Base-by-base conservation (phyloP, 192 early-diverging fungal species). In the Chytriomyces sp. region DNA sequence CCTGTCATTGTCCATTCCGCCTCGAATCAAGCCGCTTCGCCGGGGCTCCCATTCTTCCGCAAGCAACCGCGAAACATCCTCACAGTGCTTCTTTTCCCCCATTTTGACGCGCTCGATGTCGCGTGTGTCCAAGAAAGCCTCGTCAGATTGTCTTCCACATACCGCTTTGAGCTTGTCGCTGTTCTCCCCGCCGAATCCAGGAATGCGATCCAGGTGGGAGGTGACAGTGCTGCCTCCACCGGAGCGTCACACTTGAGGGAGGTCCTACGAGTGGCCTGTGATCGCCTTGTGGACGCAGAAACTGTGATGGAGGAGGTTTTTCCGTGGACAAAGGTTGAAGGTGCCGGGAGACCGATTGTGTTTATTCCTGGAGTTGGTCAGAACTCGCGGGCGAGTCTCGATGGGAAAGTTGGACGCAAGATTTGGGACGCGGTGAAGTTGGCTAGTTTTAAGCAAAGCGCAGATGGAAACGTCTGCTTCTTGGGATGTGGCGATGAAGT, bases 41-140 rank as follows among this genome's bases (percentile, higher is more conserved):
- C 65, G 5, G 31, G 10, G 19, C 36, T 49, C 17, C 14, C 44
- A 49, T n/a, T 49, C 17, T 49, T 49, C 22, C 22, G 44, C 65
- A 33, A 33, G 7, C 10, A 55, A 68, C 52, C n/a, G n/a, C 7
- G n/a, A 32, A 10, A 36, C 49, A 33, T 39, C 22, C 37, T 73
- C 5, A 52, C 33, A 4, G 33, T 64, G 19, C 14, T 64, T n/a
- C 34, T 73, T 8, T 30, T 63, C 62, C n/a, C 14, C 25, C 26
- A 54, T 5, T 75, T 58, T 30, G 73, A 68, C 36, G 10, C 32
- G 7, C 54, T 69, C 36, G 65, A 66, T 38, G 17, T 75, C 1
- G 73, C 65, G 19, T 33, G 52, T 12, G 57, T 59, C 19, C n/a
- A 56, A 19, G 66, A 69, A 58, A 34, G 39, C 32, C 17, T 52